These are phyloP conservation scores for Tylopilus felleus DNA, from an alignment of 768 basidiomycete genomes.

Conservation along the genomic window DNA sequence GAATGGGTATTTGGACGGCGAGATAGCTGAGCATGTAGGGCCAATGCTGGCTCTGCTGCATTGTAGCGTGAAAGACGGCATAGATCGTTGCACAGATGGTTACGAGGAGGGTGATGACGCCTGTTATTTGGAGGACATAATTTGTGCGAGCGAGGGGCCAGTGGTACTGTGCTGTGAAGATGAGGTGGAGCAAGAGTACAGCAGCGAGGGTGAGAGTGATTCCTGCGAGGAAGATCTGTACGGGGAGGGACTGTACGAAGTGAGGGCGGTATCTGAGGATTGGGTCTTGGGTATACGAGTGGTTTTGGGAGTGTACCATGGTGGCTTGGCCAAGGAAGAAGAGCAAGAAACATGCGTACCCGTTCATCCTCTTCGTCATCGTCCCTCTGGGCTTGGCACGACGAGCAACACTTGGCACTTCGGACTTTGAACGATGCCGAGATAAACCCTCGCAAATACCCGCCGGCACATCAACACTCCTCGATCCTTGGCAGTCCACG, in stretches of 20 bases:
- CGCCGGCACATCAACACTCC: too few relatives aligned
- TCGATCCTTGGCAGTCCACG: too few relatives aligned
- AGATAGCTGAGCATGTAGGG: slow-evolving; percentile 97
- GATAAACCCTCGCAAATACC: neutral
- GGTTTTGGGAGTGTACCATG: slow-evolving; percentile 21
- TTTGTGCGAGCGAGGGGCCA: slow-evolving; percentile 92
- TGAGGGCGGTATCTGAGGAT: slow-evolving; percentile 73
- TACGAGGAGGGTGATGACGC: slow-evolving; percentile 75
- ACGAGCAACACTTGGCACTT: neutral
- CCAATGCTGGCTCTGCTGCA: slow-evolving; percentile 69
- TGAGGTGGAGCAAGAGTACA: slow-evolving; percentile 85
- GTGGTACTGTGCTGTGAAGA: slow-evolving; percentile 96
- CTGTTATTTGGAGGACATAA: slow-evolving; percentile 84
- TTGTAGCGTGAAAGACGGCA: slow-evolving; percentile 61
- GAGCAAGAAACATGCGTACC: neutral
- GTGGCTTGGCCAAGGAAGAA: slow-evolving; percentile 8
- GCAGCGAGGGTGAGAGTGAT: slow-evolving; percentile 80
- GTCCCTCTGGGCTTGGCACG: neutral
- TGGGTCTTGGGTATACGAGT: slow-evolving; percentile 49
- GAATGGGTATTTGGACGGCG: slow-evolving; percentile 59
- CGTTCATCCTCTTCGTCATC: neutral
- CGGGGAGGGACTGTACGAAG: slow-evolving; percentile 85
- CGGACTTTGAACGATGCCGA: neutral
- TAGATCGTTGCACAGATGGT: slow-evolving; percentile 75
- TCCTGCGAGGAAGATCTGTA: slow-evolving; percentile 85